phyloP scores from a whole-genome alignment of 1,284 basidiomycete genomes.

The Coniferiporia sulphurascens region DNA sequence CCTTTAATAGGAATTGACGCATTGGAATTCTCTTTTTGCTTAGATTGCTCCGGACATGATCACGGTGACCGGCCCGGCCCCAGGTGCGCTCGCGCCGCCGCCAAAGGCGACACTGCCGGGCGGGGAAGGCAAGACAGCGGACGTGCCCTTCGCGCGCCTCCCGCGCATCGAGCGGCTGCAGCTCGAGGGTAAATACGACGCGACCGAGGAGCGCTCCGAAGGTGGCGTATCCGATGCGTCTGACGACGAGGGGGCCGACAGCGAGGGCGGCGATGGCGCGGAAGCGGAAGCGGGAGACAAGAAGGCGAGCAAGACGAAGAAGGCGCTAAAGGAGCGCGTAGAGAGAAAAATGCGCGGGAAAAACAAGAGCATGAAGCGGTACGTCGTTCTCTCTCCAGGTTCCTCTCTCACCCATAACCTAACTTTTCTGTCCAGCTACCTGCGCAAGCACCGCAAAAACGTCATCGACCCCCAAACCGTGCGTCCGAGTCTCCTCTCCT shows the following conservation, averaged over 20 bases:
- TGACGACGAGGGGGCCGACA: constrained; percentile 30
- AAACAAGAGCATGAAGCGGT: constrained; percentile 80
- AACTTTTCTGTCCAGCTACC: constrained; percentile 37
- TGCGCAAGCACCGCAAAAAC: constrained; percentile 89
- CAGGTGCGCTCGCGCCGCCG: constrained; percentile 67
- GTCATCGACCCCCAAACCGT: constrained; percentile 86
- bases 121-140: constrained; percentile 42
- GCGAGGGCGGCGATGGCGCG: constrained; percentile 26
- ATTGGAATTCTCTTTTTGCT: background rate
- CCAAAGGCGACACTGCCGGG: constrained; percentile 51
- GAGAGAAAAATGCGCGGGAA: constrained; percentile 83
- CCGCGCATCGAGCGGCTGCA: constrained; percentile 71
- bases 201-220: constrained; percentile 44
- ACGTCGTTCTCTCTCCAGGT: constrained; percentile 19
- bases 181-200: constrained; percentile 68
- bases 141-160: constrained; percentile 65
- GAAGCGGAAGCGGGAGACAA: constrained; percentile 14
- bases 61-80: constrained; percentile 80
- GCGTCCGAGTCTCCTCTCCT: constrained; percentile 22
- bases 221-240: constrained; percentile 24
- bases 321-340: constrained; percentile 49
- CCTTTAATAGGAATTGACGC: background rate
- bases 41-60: constrained; percentile 94
- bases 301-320: constrained; percentile 30
- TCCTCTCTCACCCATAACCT: background rate